Base-by-base conservation (phyloP, 2,329 filamentous ascomycete genomes). In the Fusarium pininemorale region DNA sequence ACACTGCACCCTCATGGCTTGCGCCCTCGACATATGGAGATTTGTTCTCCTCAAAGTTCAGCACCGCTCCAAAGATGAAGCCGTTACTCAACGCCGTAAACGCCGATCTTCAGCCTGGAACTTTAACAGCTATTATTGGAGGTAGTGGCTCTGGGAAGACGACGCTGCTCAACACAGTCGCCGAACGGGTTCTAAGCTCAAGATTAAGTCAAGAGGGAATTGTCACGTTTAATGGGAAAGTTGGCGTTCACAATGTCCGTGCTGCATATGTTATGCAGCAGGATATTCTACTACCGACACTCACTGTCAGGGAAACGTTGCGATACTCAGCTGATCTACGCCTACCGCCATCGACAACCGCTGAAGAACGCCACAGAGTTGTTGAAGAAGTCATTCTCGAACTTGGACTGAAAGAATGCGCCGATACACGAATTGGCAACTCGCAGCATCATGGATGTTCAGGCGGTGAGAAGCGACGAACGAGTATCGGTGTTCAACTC, bases 331-430 rank as follows among this genome's bases (percentile, higher is more conserved):
- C 93, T 5, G 90, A 94, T 76, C 82, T 95, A 62, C 88, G 93
- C 32, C 83, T 95, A 1, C 91, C 92, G 0, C 85, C 91, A 0
- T 87, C 90, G 0, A 90, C 89, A 2, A 90, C 87, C 0, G 81
- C 85, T 16, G 84, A 87, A 32, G 90, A 94, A 71, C 87, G 91
- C 32, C 84, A 83, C 37, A 85, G 83, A 16, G 87, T 94, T 20
- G 93, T 95, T 3, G 92, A 95, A 70, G 91, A 93, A 74, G 92
- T 95, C 28, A 94, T 95, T 50, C 83, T 92, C 14, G 92, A 95
- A 77, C 82, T 95, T 6, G 92, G 93, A 1, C 80, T 95, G 45
- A 94, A 94, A 79, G 92, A 95, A 73, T 94, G 93, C 66, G 93
- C 93, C 30, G 84, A 94, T 72, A 95, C 93, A 1, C 85, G 90